Percentiles rank a stretch among this genome's conserved stretches.
These are phyloP conservation scores for Monosporozyma servazzii DNA, from an alignment of 805 yeast species.

Conservation along the genomic window DNA sequence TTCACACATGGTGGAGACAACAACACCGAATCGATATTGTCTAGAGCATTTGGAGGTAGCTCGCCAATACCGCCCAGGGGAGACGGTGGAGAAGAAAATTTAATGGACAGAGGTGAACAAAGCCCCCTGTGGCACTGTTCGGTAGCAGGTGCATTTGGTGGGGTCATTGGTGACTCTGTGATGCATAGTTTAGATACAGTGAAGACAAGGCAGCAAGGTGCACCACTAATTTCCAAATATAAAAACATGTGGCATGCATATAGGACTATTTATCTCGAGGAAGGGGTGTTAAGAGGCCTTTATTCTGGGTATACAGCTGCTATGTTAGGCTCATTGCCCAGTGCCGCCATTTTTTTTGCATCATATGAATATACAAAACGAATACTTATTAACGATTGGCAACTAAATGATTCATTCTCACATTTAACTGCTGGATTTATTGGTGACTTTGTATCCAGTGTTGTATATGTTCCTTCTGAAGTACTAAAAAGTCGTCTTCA, in stretches of 20 bases:
- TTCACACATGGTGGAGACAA: constrained; percentile 6
- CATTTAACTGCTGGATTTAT: constrained; percentile 79
- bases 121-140: constrained; percentile 1
- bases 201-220: constrained; percentile 96
- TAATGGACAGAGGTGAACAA: background rate
- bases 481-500: constrained; percentile 89
- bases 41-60: background rate
- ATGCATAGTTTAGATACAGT: constrained; percentile 98
- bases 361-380: constrained; percentile 82
- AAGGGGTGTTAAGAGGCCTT: constrained; percentile 75
- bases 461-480: constrained; percentile 91
- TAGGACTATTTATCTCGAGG: constrained; percentile 63
- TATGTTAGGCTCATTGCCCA: constrained; percentile 84
- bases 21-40: background rate
- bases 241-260: constrained; percentile 70
- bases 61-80: background rate
- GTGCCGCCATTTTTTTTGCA: constrained; percentile 88
- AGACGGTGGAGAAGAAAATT: background rate
- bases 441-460: constrained; percentile 86
- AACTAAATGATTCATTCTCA: constrained; percentile 66
- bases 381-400: constrained; percentile 49
- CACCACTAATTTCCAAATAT: constrained; percentile 56
- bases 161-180: constrained; percentile 79
- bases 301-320: constrained; percentile 94
- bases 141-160: constrained; percentile 85